Conservation (phyloP, 805 yeast genomes). For the Candida railenensis region DNA sequence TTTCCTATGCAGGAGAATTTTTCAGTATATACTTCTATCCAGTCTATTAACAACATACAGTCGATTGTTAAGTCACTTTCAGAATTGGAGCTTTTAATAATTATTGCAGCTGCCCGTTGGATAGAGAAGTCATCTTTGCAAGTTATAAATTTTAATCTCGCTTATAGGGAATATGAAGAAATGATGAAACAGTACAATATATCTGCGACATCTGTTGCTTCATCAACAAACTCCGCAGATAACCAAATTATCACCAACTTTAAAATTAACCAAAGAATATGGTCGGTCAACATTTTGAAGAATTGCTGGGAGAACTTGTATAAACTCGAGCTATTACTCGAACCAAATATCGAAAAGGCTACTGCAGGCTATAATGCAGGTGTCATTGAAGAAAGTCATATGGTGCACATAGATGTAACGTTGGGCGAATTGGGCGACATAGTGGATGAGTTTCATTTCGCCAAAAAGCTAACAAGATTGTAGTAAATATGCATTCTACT, state of each 20-base stretch:
- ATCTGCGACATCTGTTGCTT: slow-evolving; percentile 23
- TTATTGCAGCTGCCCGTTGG: slow-evolving; percentile 76
- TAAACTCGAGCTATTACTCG: slow-evolving; percentile 52
- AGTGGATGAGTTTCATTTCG: slow-evolving; percentile 20
- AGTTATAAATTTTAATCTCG: slow-evolving; percentile 72
- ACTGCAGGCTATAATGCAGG: slow-evolving; percentile 38
- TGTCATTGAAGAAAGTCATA: slow-evolving; percentile 44
- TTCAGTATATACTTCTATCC: slow-evolving; percentile 18
- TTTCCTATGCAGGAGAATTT: slow-evolving; percentile 24
- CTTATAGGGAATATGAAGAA: slow-evolving; percentile 69
- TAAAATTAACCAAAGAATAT: slow-evolving; percentile 44
- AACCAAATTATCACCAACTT: slow-evolving; percentile 27
- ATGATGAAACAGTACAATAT: slow-evolving; percentile 48
- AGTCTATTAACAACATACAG: slow-evolving; percentile 23
- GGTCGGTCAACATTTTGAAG: slow-evolving; percentile 61
- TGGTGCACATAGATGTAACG: slow-evolving; percentile 51
- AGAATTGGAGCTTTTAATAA: slow-evolving; percentile 66
- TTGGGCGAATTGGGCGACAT: slow-evolving; percentile 48
- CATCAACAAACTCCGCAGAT: slow-evolving; percentile 36
- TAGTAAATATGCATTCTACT: slow-evolving; percentile 9
- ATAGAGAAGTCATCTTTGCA: slow-evolving; percentile 55
- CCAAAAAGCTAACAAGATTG: slow-evolving; percentile 22
- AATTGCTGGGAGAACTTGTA: slow-evolving; percentile 75
- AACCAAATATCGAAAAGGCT: slow-evolving; percentile 24
- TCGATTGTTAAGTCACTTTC: slow-evolving; percentile 46